phyloP scores from a whole-genome alignment of 176 grass and related monocot genomes.

The Avena eriantha region DNA sequence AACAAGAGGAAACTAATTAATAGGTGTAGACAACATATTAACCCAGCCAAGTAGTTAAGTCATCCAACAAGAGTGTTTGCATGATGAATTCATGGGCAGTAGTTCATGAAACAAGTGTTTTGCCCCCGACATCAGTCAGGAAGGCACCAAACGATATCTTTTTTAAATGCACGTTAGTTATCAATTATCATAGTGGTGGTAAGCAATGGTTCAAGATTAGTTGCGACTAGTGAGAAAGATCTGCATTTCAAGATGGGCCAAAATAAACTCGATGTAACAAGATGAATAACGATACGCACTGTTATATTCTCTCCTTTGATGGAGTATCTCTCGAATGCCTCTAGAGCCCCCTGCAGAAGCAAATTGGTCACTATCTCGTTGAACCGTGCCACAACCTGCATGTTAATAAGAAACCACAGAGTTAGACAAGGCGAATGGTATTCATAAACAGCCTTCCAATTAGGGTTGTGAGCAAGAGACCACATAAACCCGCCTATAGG shows the following conservation, averaged over 20 bases:
- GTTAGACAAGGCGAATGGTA: conserved; percentile 13
- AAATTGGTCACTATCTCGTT: conserved; percentile 89
- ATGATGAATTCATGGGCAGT: not conserved
- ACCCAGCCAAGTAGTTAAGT: not conserved
- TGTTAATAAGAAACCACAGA: not conserved
- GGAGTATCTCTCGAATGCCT: conserved; percentile 80
- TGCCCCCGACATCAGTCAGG: not conserved
- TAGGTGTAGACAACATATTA: not conserved
- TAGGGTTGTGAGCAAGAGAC: too few relatives aligned
- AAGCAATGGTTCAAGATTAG: not conserved
- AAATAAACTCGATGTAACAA: not conserved
- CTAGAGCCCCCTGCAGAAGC: conserved; percentile 84
- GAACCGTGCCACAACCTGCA: conserved; percentile 93
- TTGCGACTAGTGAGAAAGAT: too few relatives aligned
- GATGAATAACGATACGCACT: conserved; percentile 48
- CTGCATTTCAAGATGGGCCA: too few relatives aligned
- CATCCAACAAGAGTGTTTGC: conserved; percentile 14
- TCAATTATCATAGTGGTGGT: not conserved
- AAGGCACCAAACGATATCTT: not conserved
- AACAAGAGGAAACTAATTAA: conserved; percentile 2
- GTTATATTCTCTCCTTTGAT: conserved; percentile 85
- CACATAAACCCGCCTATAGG: too few relatives aligned
- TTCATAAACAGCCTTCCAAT: not conserved
- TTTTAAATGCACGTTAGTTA: not conserved
- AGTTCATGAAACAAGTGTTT: conserved; percentile 20